A percentile compares a stretch with the other conserved stretches of the same genome.
phyloP scores from a whole-genome alignment of 177 flowering plant species.

The Telopea speciosissima region DNA sequence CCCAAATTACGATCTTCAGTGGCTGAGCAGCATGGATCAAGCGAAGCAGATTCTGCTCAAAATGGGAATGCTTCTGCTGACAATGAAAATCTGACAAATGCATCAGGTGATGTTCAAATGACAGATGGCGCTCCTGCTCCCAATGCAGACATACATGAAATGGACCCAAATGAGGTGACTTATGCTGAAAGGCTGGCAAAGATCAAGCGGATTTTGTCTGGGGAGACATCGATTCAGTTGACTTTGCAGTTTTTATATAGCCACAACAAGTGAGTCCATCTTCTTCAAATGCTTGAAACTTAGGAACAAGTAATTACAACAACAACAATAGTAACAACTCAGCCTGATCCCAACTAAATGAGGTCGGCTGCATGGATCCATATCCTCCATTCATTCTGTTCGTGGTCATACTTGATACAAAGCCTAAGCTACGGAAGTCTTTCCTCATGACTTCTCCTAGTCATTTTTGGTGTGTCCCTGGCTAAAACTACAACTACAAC shows the following conservation, averaged over 20 bases:
- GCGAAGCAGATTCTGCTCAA: constrained; percentile 35
- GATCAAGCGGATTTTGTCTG: constrained; percentile 75
- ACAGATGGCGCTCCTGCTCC: constrained; percentile 46
- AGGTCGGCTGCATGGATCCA: too few relatives aligned
- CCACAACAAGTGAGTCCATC: constrained; percentile 64
- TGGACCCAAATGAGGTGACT: constrained; percentile 46
- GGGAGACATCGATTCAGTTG: constrained; percentile 84
- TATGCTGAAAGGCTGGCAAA: constrained; percentile 68
- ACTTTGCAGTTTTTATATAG: constrained; percentile 82
- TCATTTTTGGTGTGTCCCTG: too few relatives aligned
- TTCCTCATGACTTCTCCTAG: too few relatives aligned
- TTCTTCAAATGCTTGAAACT: neutral
- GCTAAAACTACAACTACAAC: too few relatives aligned
- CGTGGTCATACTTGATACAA: too few relatives aligned
- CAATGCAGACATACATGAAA: constrained; percentile 20
- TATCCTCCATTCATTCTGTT: too few relatives aligned
- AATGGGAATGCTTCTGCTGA: constrained; percentile 25
- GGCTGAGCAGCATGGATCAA: constrained; percentile 27
- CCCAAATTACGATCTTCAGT: constrained; percentile 40
- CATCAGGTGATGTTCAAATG: constrained; percentile 59
- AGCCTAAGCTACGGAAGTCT: too few relatives aligned
- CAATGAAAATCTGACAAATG: constrained; percentile 6
- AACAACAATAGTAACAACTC: too few relatives aligned
- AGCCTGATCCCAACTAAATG: too few relatives aligned
- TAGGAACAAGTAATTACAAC: too few relatives aligned